These are phyloP conservation scores for Trichoderma harzianum DNA, from an alignment of 2,329 filamentous ascomycete species.

Conservation along the genomic window DNA sequence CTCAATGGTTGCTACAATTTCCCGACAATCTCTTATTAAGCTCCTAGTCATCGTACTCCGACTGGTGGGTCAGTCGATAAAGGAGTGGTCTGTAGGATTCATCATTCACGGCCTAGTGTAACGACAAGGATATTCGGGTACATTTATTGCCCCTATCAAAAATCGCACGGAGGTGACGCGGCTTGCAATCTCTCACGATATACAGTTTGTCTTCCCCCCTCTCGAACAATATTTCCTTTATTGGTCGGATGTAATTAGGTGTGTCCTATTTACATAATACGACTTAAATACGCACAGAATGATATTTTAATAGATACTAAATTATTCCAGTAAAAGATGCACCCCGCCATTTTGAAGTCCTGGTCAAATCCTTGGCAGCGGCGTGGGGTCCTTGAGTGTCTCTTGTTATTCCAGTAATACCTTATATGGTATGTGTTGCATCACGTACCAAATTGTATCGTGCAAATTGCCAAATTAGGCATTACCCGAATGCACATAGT, in stretches of 20 bases:
- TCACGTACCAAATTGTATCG: background rate
- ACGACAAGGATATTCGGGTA: background rate
- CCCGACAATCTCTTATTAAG: too few species aligned
- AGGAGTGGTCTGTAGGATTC: background rate
- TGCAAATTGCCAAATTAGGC: background rate
- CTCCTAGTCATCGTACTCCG: background rate
- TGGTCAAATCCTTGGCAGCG: too few species aligned
- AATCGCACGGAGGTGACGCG: background rate
- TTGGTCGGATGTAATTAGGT: background rate
- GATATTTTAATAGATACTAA: background rate
- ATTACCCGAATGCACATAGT: background rate
- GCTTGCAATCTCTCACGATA: background rate
- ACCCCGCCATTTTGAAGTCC: background rate
- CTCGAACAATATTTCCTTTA: background rate
- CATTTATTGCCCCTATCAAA: background rate
- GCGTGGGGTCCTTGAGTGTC: too few species aligned
- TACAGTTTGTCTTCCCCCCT: too few species aligned
- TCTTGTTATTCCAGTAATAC: background rate
- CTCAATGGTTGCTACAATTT: too few species aligned
- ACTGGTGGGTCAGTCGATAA: background rate
- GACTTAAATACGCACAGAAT: background rate
- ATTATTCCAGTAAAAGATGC: background rate
- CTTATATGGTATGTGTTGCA: background rate
- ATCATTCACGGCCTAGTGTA: background rate
- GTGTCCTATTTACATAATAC: background rate